phyloP scores from a whole-genome alignment of 345 rosid species.

The Salix purpurea region DNA sequence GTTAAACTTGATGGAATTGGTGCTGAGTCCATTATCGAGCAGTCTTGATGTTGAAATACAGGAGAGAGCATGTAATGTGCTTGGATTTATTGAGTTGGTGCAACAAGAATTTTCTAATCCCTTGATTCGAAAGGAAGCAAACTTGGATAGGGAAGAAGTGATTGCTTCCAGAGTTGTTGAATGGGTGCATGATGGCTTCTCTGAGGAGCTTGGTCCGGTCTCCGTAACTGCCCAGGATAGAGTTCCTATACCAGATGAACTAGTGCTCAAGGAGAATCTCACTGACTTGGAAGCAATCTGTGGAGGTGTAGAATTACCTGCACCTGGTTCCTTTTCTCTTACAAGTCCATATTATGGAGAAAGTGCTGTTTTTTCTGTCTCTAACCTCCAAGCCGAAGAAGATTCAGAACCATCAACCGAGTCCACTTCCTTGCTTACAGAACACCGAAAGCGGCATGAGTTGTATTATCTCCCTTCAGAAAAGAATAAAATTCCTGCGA shows the following conservation, averaged over 20 bases:
- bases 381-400: slow-evolving; percentile 42
- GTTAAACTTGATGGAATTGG: slow-evolving; percentile 50
- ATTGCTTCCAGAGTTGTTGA: slow-evolving; percentile 39
- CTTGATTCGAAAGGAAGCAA: slow-evolving; percentile 19
- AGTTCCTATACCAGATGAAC: slow-evolving; percentile 58
- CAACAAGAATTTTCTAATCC: slow-evolving; percentile 36
- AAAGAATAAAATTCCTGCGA: slow-evolving; percentile 35
- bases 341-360: slow-evolving; percentile 34
- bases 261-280: slow-evolving; percentile 68
- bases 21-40: slow-evolving; percentile 46
- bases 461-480: slow-evolving; percentile 73
- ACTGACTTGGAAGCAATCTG: slow-evolving; percentile 57
- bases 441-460: slow-evolving; percentile 87
- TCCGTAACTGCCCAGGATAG: slow-evolving; percentile 63
- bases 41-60: slow-evolving; percentile 72
- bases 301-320: slow-evolving; percentile 39
- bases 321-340: slow-evolving; percentile 40
- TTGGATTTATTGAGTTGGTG: slow-evolving; percentile 62
- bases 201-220: slow-evolving; percentile 75
- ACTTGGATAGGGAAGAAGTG: slow-evolving; percentile 22
- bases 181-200: slow-evolving; percentile 55
- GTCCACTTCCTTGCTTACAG: slow-evolving; percentile 69
- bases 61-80: slow-evolving; percentile 68
- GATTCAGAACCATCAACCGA: slow-evolving; percentile 54
- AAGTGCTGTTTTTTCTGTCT: slow-evolving; percentile 32